Base-by-base conservation (phyloP, 148 eudicot species). In the Rhododendron ovatum region DNA sequence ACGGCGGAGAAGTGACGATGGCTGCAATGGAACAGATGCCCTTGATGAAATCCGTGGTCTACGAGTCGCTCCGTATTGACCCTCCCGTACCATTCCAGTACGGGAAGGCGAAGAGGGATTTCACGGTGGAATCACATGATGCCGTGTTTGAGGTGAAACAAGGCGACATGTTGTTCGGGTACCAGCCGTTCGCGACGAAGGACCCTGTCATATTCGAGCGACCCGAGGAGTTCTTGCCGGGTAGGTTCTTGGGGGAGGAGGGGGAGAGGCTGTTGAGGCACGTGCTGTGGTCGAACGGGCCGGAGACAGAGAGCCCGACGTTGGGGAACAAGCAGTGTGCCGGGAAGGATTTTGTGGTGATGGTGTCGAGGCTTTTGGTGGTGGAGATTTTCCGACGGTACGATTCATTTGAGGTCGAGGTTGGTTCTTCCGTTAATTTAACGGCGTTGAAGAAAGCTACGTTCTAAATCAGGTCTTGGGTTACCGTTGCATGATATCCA, bases 221-320 rank as follows among this genome's bases (percentile, higher is more conserved):
- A 48, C 84, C 94, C 0, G 96, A 96, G 39, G 98, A 96, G 88
- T 96, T 96, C 39, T 91, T 94, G 0, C 76, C 98, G 7, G 98
- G 90, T 18, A 83, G 98, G 89, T 96, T 96, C 17, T 20, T 94
- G 0, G 98, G 98, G 0, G 91, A 89, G 39, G 91, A 89, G 30
- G 98, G 94, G 0, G 98, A 93, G 88, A 84, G 82, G 81, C 8
- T 90, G 86, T 45, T 95, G 89, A 90, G 78, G 86, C 90, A 95
- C 77, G 98, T 95, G 55, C 10, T 92, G 12, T 95, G 98, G 98
- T 93, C 97, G 0, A 95, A 95, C 22, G 98, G 98, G 15, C 94
- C 91, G 65, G 98, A 95, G 85, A 92, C 88, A 2, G 91, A 85
- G 83, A 67, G 51, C 37, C 91, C 98, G 37, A 91, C 91, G 10